phyloP scores from a whole-genome alignment of 495 filamentous ascomycete genomes.

The Pyronema domesticum region DNA sequence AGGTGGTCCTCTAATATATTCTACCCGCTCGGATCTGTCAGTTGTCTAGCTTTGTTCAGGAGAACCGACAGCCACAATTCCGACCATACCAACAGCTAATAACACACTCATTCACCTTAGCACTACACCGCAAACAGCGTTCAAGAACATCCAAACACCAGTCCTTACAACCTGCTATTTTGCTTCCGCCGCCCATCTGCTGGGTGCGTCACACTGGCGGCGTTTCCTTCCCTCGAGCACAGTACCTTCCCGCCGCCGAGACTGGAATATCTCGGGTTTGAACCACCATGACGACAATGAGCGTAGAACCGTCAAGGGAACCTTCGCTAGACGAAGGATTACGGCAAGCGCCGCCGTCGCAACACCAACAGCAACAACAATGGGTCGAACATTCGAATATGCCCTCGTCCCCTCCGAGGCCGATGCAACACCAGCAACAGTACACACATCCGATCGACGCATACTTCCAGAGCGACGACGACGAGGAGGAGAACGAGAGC shows the following conservation, averaged over 20 bases:
- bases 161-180: not conserved
- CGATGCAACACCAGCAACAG: not conserved
- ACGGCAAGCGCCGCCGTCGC: not conserved
- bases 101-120: not conserved
- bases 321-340: not conserved
- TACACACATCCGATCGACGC: not conserved
- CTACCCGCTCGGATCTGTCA: not conserved
- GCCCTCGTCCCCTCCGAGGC: not conserved
- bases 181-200: not conserved
- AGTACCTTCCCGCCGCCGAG: conserved; percentile 2
- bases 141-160: not conserved
- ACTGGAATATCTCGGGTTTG: conserved; percentile 1
- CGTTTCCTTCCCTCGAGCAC: not conserved
- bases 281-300: conserved; percentile 4
- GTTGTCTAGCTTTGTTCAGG: not conserved
- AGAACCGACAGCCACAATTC: not conserved
- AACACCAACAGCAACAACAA: not conserved
- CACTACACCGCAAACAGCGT: not conserved
- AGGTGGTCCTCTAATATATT: not conserved
- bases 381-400: not conserved
- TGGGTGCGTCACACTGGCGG: not conserved
- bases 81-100: not conserved
- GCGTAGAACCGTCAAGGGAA: not conserved
- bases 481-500: not conserved
- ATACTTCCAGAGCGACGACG: not conserved